Conservation (phyloP, 2,329 filamentous ascomycete species). For the Penicillium griseofulvum region DNA sequence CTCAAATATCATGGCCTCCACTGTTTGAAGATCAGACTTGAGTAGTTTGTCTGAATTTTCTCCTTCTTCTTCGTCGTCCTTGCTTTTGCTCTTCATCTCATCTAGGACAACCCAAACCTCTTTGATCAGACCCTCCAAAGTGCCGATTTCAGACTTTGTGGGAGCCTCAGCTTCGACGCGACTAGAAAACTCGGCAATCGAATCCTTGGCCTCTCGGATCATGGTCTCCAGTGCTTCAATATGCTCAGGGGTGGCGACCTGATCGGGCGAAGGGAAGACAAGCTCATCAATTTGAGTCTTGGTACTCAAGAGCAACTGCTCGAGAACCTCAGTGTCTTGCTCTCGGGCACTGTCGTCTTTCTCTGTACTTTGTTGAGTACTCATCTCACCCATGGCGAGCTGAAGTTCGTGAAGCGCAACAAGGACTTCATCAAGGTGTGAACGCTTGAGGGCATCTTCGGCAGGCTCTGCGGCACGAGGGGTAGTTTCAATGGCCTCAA, state of each 20-base stretch:
- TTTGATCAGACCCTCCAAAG: slow-evolving; percentile 73
- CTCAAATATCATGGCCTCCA: slow-evolving; percentile 79
- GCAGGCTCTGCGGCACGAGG: slow-evolving; percentile 39
- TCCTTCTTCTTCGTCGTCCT: slow-evolving; percentile 48
- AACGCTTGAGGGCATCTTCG: slow-evolving; percentile 46
- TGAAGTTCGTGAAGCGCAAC: slow-evolving; percentile 54
- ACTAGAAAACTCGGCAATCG: slow-evolving; percentile 63
- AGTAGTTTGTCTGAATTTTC: slow-evolving; percentile 61
- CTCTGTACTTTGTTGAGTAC: slow-evolving; percentile 46
- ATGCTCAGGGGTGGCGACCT: slow-evolving; percentile 62
- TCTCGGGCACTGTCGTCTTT: slow-evolving; percentile 61
- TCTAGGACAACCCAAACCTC: slow-evolving; percentile 75
- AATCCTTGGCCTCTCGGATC: slow-evolving; percentile 72
- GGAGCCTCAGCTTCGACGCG: slow-evolving; percentile 67
- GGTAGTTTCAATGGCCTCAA: slow-evolving; percentile 68
- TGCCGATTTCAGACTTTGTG: slow-evolving; percentile 73
- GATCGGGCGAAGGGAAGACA: slow-evolving; percentile 60
- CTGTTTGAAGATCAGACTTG: slow-evolving; percentile 77
- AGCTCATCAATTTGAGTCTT: slow-evolving; percentile 86
- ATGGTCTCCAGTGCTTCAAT: slow-evolving; percentile 64
- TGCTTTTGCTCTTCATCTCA: slow-evolving; percentile 55
- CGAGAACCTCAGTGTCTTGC: slow-evolving; percentile 86
- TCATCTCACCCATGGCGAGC: slow-evolving; percentile 54
- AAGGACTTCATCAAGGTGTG: slow-evolving; percentile 49
- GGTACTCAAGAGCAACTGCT: slow-evolving; percentile 84